A percentile compares a stretch with the other conserved stretches of the same genome.
Conservation (phyloP, 768 basidiomycete species). For the Psilocybe cyanescens region DNA sequence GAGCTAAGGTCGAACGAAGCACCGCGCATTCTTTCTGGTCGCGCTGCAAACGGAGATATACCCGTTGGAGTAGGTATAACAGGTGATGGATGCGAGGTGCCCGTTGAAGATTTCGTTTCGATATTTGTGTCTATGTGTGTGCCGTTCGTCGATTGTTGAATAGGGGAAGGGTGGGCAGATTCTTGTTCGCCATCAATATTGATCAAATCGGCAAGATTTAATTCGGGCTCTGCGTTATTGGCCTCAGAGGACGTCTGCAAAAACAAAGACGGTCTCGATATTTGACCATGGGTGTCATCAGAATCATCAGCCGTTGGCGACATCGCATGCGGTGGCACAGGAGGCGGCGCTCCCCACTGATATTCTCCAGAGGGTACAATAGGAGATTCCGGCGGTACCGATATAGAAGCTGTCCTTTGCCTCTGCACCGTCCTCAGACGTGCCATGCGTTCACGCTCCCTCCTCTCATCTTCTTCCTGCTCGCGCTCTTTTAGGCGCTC, state of each 20-base stretch:
- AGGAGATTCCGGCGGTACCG: conserved; percentile 78
- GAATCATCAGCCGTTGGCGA: conserved; percentile 27
- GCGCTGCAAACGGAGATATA: conserved; percentile 52
- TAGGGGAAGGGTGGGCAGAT: neutral
- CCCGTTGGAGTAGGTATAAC: conserved; percentile 35
- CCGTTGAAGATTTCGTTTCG: conserved; percentile 14
- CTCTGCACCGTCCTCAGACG: conserved; percentile 55
- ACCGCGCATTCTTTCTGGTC: conserved; percentile 48
- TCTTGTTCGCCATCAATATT: conserved; percentile 69
- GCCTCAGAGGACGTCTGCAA: conserved; percentile 40
- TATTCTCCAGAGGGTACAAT: conserved; percentile 37
- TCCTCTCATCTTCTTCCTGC: conserved; percentile 69
- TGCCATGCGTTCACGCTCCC: conserved; percentile 71
- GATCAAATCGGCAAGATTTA: conserved; percentile 76
- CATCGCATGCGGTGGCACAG: conserved; percentile 53
- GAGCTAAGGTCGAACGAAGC: conserved; percentile 74
- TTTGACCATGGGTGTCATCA: conserved; percentile 8
- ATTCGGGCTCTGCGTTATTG: conserved; percentile 55
- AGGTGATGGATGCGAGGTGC: conserved; percentile 18
- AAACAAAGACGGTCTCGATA: conserved; percentile 28
- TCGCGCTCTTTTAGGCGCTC: conserved; percentile 66
- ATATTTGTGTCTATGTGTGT: conserved; percentile 4
- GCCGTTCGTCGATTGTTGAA: conserved; percentile 15
- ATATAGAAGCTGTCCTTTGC: conserved; percentile 58
- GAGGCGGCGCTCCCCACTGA: conserved; percentile 66